Base-by-base conservation (phyloP, 306 rosid genomes). In the Echinosophora koreensis region DNA sequence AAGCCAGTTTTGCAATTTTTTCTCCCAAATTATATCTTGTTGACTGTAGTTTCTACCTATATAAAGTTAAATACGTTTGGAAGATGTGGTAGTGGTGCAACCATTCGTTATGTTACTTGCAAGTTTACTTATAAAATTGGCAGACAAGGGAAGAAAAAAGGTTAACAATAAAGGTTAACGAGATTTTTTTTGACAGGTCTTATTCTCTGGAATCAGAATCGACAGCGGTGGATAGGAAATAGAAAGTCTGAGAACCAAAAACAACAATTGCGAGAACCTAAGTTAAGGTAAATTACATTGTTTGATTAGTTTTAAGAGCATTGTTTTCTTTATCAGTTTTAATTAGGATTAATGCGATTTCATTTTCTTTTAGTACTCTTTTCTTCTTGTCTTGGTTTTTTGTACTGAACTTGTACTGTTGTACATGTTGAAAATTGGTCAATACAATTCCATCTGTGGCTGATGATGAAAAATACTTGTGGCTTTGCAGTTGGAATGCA, bases 401-500 rank as follows among this genome's bases (percentile, higher is more conserved):
- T 52, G n/a, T 3, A 65, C 15, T 60, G 13, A 32, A 37, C 30
- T 35, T 49, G 3, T n/a, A n/a, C n/a, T n/a, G n/a, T n/a, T n/a
- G n/a, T 22, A 34, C 6, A 12, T 5, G 6, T 16, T 35, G 62
- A 39, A 46, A 66, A 66, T 46, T 66, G 18, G 18, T 67, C 42
- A 28, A 66, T 46, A 0, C 22, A 6, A 61, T 16, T 37, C 51
- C 27, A 13, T 86, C 86, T 82, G 81, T 87, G 83, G 88, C 75
- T 87, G 83, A 88, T 66, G 79, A n/a, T n/a, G n/a, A n/a, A 77
- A 76, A 41, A 47, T 32, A 51, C 74, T 80, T 71, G 7, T 89
- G 90, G 89, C 92, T 77, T 86, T 92, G 93, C 95, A 94, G 98
- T 90, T 90, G 97, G 97, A 90, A 90, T 67, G 91, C 92, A 41